phyloP scores from a whole-genome alignment of 257 asterid species.

The Solanum phureja region DNA sequence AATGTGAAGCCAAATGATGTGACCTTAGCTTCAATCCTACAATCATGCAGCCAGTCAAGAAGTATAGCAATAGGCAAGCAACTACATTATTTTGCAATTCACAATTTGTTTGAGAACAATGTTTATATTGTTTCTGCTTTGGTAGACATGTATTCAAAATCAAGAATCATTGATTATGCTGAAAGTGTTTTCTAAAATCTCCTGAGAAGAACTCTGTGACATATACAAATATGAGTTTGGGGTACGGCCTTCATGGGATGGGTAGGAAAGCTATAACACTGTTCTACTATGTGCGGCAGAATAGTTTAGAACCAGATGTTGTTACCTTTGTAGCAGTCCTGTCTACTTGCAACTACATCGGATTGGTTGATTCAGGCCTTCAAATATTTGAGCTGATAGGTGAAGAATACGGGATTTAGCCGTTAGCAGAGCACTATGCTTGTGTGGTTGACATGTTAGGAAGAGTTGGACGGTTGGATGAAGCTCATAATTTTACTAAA shows the following conservation, averaged over 20 bases:
- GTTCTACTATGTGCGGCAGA: conserved; percentile 40
- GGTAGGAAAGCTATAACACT: conserved; percentile 54
- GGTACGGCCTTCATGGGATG: conserved; percentile 88
- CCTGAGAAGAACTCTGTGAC: conserved; percentile 59
- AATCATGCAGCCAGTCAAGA: conserved; percentile 55
- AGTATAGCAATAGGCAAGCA: conserved; percentile 50
- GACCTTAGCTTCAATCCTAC: conserved; percentile 70
- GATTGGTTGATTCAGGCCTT: conserved; percentile 62
- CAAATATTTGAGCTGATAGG: conserved; percentile 56
- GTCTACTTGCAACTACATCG: conserved; percentile 72
- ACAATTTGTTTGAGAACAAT: conserved; percentile 45
- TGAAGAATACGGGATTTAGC: conserved; percentile 36
- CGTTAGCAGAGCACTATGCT: conserved; percentile 60
- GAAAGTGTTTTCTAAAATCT: conserved; percentile 43
- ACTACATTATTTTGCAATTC: conserved; percentile 56
- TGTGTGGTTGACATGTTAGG: conserved; percentile 83
- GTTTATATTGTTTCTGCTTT: conserved; percentile 64
- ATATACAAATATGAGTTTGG: conserved; percentile 79
- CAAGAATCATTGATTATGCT: conserved; percentile 51
- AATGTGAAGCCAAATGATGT: conserved; percentile 51
- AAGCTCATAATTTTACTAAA: conserved; percentile 56
- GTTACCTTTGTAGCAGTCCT: conserved; percentile 58
- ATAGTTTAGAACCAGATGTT: conserved; percentile 38
- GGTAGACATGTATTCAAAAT: conserved; percentile 88
- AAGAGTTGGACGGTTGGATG: conserved; percentile 33